These are phyloP conservation scores for Aspergillus biplanus DNA, from an alignment of 495 filamentous ascomycete genomes.

Conservation along the genomic window DNA sequence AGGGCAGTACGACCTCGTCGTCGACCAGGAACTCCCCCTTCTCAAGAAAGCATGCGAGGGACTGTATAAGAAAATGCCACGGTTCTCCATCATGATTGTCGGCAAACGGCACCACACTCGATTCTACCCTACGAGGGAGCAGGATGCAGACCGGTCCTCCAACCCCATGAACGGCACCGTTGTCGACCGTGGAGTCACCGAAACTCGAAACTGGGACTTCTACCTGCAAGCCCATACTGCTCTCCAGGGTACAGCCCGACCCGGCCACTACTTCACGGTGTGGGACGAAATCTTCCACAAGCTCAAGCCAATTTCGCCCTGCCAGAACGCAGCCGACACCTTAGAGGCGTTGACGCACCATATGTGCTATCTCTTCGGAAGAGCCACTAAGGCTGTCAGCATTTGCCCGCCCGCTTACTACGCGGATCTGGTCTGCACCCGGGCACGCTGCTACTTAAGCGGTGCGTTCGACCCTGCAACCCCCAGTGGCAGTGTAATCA, in stretches of 20 bases:
- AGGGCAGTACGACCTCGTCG: slow-evolving; percentile 71
- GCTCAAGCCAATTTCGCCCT: slow-evolving; percentile 31
- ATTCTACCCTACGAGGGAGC: slow-evolving; percentile 67
- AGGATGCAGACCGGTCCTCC: slow-evolving; percentile 54
- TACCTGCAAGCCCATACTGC: slow-evolving; percentile 83
- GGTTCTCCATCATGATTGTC: slow-evolving; percentile 55
- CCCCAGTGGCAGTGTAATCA: slow-evolving; percentile 30
- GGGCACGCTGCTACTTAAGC: slow-evolving; percentile 63
- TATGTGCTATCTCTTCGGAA: slow-evolving; percentile 77
- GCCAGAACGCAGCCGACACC: slow-evolving; percentile 55
- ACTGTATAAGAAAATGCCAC: slow-evolving; percentile 57
- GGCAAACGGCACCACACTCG: slow-evolving; percentile 92
- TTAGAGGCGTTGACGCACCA: slow-evolving; percentile 71
- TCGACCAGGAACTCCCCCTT: slow-evolving; percentile 57
- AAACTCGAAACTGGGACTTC: slow-evolving; percentile 78
- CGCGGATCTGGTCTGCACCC: slow-evolving; percentile 75
- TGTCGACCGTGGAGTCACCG: slow-evolving; percentile 83
- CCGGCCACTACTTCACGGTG: slow-evolving; percentile 78
- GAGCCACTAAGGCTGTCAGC: slow-evolving; percentile 79
- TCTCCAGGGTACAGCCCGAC: slow-evolving; percentile 82
- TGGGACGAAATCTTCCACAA: slow-evolving; percentile 71
- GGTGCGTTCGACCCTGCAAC: slow-evolving; percentile 21
- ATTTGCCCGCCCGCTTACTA: slow-evolving; percentile 84
- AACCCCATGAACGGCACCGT: slow-evolving; percentile 80
- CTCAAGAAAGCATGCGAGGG: slow-evolving; percentile 61